These are phyloP conservation scores for Wickerhamiella alocasiicola DNA, from an alignment of 805 yeast genomes.

Conservation along the genomic window DNA sequence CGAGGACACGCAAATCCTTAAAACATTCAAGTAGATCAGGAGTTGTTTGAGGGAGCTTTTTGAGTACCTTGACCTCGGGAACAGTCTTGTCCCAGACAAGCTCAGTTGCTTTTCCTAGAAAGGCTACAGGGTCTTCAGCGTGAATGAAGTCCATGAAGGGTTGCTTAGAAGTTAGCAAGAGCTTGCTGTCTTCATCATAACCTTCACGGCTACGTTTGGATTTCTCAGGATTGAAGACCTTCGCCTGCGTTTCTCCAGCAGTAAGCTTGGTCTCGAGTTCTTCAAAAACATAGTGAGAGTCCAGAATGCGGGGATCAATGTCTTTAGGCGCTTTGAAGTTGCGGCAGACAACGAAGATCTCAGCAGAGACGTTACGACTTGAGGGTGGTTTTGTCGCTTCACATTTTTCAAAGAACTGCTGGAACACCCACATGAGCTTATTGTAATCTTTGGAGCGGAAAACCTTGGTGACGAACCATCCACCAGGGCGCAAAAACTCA, in stretches of 20 bases:
- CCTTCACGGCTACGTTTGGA: slow-evolving; percentile 87
- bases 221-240: slow-evolving; percentile 88
- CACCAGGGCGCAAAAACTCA: slow-evolving; percentile 82
- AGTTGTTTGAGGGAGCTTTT: slow-evolving; percentile 64
- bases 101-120: slow-evolving; percentile 60
- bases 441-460: slow-evolving; percentile 98
- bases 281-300: slow-evolving; percentile 88
- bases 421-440: slow-evolving; percentile 94
- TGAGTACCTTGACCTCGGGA: slow-evolving; percentile 59
- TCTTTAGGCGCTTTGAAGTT: slow-evolving; percentile 95
- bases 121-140: slow-evolving; percentile 69
- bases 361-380: slow-evolving; percentile 97
- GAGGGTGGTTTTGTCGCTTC: slow-evolving; percentile 99
- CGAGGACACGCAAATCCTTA: slow-evolving; percentile 85
- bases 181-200: slow-evolving; percentile 63
- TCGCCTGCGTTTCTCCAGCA: slow-evolving; percentile 62
- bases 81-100: slow-evolving; percentile 50
- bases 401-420: slow-evolving; percentile 87
- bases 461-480: slow-evolving; percentile 91
- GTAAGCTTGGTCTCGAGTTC: slow-evolving; percentile 48
- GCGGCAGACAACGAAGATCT: slow-evolving; percentile 92
- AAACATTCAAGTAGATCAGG: slow-evolving; percentile 70
- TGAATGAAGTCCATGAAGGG: slow-evolving; percentile 71
- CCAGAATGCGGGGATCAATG: slow-evolving; percentile 82
- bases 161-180: slow-evolving; percentile 49